Evolutionary conservation across 129 eudicot species (phyloP), one percentile per base, ranked within the genome.

Genomic region (Oenanthe sinensis): DNA sequence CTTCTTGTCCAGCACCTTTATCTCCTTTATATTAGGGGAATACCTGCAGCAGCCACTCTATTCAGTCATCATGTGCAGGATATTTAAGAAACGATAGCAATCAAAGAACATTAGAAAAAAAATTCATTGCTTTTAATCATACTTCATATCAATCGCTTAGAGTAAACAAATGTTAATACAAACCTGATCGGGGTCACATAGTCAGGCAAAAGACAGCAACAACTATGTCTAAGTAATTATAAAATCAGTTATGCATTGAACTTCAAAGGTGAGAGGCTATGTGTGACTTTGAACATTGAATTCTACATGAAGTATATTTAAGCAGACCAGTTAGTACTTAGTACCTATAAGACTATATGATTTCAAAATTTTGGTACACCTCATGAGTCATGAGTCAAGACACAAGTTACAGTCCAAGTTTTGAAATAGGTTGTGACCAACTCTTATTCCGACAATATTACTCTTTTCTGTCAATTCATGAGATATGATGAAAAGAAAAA

Each of bases 1-100:
- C 90, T 90, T 96, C 96, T 90, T 96, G 86, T 92, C 97, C 82
- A 96, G 81, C 80, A 96, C 93, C 81, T 89, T 84, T 79, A 96
- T 89, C 83, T 92, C 97, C 91, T 96, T 96, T 75, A 96, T 83
- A 80, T 90, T 96, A 9, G 97, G 99, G 5, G 97, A 96, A 82
- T 96, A 92, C 85, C 99, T 96, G 89, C 58, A 79, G 72, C 83
- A 75, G 68, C 22, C 87, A 75, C 80, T 55, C 82, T 33, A 40
- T 78, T 82, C 43, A 77, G 47, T 47, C 30, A 67, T n/a, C 8
- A 37, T 42, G 50, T 33, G 49, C 20, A 70, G 50, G 75, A 36
- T 22, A 37, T 45, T 0, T 4, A 74, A 74, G 22, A n/a, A 46
- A 13, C 46, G 12, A 26, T 74, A 30, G 48, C 0, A 43, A 22